Evolutionary conservation across 208 protist species (phyloP).

Genomic region (Leishmania gerbilli): DNA sequence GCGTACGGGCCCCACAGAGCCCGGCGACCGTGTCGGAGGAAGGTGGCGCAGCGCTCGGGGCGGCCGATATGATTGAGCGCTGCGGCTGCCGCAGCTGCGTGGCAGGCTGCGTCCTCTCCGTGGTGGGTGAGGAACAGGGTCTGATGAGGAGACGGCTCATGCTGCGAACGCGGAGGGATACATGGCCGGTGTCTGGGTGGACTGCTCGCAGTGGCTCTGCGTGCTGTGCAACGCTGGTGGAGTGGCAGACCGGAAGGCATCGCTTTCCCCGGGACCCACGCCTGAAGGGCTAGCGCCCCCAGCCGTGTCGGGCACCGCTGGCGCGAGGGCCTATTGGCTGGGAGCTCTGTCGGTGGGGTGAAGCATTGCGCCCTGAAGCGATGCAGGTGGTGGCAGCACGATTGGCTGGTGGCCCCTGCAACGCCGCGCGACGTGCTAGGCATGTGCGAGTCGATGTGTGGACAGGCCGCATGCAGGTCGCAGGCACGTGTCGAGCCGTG

Average conservation of each 20-base stretch:
- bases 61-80: not conserved
- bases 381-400: not conserved
- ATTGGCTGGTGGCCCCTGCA: not conserved
- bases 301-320: no score
- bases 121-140: not conserved
- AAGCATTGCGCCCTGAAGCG: no score
- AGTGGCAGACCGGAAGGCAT: no score
- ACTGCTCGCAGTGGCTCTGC: no score
- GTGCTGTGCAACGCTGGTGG: no score
- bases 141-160: not conserved
- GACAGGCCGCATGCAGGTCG: not conserved
- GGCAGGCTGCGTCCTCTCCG: not conserved
- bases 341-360: no score
- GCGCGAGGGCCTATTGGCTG: no score
- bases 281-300: no score
- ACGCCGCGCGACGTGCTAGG: not conserved
- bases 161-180: not conserved
- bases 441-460: no score
- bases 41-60: not conserved
- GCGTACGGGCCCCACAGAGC: not conserved
- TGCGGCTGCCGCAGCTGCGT: not conserved
- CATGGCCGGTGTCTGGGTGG: not conserved
- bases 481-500: not conserved
- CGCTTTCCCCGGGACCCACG: no score
- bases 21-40: not conserved